A percentile compares a stretch with the other conserved stretches of the same genome.
Conservation (phyloP, 2,329 filamentous ascomycete species). For the Neonectria faginata region DNA sequence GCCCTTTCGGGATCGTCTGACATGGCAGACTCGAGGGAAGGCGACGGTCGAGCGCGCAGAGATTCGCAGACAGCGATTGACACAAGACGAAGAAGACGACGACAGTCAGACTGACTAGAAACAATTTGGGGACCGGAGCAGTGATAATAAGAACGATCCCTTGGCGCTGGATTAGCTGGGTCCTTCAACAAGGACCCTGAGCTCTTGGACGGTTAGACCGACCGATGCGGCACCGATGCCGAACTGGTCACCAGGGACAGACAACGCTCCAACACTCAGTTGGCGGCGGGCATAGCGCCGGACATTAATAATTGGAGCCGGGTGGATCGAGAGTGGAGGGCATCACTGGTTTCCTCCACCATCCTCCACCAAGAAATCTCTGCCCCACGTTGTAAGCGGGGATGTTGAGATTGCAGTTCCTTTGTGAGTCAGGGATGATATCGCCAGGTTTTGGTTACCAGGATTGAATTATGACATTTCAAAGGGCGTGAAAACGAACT, state of each 20-base stretch:
- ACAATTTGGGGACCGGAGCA: conserved; percentile 4
- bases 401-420: conserved; percentile 11
- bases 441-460: background rate
- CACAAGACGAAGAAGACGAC: background rate
- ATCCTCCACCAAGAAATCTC: conserved; percentile 8
- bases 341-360: conserved; percentile 7
- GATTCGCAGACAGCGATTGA: background rate
- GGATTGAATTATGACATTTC: background rate
- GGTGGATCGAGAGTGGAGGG: conserved; percentile 31
- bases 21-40: conserved; percentile 30
- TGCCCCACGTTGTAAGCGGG: conserved; percentile 15
- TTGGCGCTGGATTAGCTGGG: conserved; percentile 18
- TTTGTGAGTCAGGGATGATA: background rate
- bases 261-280: no score
- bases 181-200: conserved; percentile 13
- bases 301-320: conserved; percentile 28
- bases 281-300: conserved; percentile 26
- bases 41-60: conserved; percentile 26
- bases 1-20: conserved; percentile 37
- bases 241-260: conserved; percentile 8
- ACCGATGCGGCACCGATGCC: conserved; percentile 42
- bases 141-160: conserved; percentile 11
- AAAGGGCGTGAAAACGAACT: no score
- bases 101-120: background rate
- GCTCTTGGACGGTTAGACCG: conserved; percentile 16